Percentiles rank a stretch among this genome's conserved stretches.
These are phyloP conservation scores for Neotropicomus parvogracilis DNA, from an alignment of 1,284 basidiomycete species.

Conservation along the genomic window DNA sequence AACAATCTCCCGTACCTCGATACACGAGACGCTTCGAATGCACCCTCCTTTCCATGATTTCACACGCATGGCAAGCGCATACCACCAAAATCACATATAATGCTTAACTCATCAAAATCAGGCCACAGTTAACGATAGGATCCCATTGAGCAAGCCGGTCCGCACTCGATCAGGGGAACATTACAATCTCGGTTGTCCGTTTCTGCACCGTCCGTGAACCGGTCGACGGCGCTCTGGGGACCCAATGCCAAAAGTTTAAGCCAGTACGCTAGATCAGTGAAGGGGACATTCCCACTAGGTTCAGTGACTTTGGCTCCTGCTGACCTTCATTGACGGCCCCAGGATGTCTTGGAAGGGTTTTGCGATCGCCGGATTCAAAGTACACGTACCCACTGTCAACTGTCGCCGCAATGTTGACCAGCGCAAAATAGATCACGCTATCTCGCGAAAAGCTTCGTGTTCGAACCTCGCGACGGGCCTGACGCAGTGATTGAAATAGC, in stretches of 20 bases:
- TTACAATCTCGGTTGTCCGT: slow-evolving; percentile 37
- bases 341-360: slow-evolving; percentile 33
- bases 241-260: slow-evolving; percentile 37
- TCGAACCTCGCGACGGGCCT: slow-evolving; percentile 45
- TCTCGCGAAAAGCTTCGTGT: slow-evolving; percentile 43
- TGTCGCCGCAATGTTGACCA: no score
- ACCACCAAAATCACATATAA: neutral
- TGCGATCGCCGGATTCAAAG: slow-evolving; percentile 34
- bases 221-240: slow-evolving; percentile 48
- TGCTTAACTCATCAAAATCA: slow-evolving; percentile 9
- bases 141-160: slow-evolving; percentile 47
- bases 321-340: slow-evolving; percentile 32
- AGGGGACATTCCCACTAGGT: slow-evolving; percentile 18
- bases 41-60: slow-evolving; percentile 33
- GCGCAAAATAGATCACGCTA: no score
- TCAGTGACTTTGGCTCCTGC: slow-evolving; percentile 27
- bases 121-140: slow-evolving; percentile 50
- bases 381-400: slow-evolving; percentile 1
- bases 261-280: slow-evolving; percentile 41
- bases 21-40: slow-evolving; percentile 27
- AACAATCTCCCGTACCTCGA: slow-evolving; percentile 29
- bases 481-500: no score
- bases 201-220: slow-evolving; percentile 44
- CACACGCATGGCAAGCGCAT: slow-evolving; percentile 37
- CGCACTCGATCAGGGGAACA: slow-evolving; percentile 36